Evolutionary conservation across 2,329 filamentous ascomycete genomes (phyloP), one percentile per base, ranked within the genome.

Genomic region (Trichocomaceae sp.): DNA sequence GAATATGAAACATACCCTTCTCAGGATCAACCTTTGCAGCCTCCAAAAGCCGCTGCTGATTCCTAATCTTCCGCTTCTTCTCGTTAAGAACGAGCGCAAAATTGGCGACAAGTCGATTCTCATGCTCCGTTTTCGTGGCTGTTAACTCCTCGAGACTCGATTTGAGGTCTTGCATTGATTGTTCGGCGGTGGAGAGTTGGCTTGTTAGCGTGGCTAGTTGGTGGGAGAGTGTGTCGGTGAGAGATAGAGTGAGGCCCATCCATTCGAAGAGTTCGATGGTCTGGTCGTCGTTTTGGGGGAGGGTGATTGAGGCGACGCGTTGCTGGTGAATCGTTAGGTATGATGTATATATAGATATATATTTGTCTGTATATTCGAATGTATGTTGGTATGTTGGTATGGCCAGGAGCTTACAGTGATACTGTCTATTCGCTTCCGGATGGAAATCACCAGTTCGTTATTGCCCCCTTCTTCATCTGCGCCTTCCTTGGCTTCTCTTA

Each of bases 51-150:
- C 81, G 75, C 62, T 82, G 80, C 65, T 83, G 81, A 61, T 83
- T 82, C 49, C 83, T 71, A 48, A 85, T 84, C 63, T 85, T 85
- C 5, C 81, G 72, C 69, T 85, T 85, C 69, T 85, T 85, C 58
- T 79, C 77, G 56, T 85, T 85, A 8, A 85, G 68, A 22, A 85
- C 62, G 47, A 77, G 74, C 52, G 75, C 75, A 58, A 83, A 84
- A 62, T 82, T 83, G 54, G 74, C 71, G n/a, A 85, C 66, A 59
- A 85, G 67, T 46, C 77, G 75, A 17, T 77, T 72, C 59, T 85
- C 82, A 57, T 84, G 77, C 50, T 79, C 75, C 58, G 71, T 70
- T 61, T 84, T 85, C 1, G 78, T 76, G 56, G 72, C 69, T 57
- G 81, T 73, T n/a, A 85, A 73, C 50, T 83, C 79, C 31, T 82